Base-by-base conservation (phyloP, 2,329 filamentous ascomycete genomes). In the Knufia petricola region DNA sequence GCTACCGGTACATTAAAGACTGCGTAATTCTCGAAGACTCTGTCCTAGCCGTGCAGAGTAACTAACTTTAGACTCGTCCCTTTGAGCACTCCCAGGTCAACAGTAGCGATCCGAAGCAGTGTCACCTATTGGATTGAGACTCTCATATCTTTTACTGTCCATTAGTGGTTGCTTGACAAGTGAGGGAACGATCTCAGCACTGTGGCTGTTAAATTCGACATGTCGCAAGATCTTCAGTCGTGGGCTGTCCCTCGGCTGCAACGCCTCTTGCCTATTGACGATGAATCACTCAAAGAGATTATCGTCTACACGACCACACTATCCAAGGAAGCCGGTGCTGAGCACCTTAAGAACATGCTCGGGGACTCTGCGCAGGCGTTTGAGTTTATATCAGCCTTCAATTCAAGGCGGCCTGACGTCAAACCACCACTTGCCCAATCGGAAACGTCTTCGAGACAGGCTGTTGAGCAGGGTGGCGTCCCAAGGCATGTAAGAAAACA, bases 321-420 rank as follows among this genome's bases (percentile, higher is more conserved):
- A 7, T 81, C 87, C 17, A 88, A 84, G 61, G 69, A 80, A 45
- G 85, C 84, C 55, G 85, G 87, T 12, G 87, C 81, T 44, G 82
- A 88, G 36, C 87, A 96, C 65, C 83, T 98, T 52, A 84, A 82
- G 64, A 87, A 92, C 61, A 72, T 98, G 46, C 77, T 98, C 0
- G 92, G 90, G 43, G 87, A 94, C 64, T 88, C 85, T 4, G 79
- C 88, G 1, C 81, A 84, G 58, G 76, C 79, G 1, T 65, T 85
- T 45, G 81, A 85, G 57, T 86, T 86, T 61, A 85, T 86, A 52
- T 73, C 81, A 19, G 77, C 76, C 9, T 86, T 85, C 67, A 96
- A 95, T 63, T 77, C 82, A 2, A 78, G 77, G 48, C 69, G 78
- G 52, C 65, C 63, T 46, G 61, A 65, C 24, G 65, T 61, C 24